These are phyloP conservation scores for Cordyceps javanica DNA, from an alignment of 2,329 filamentous ascomycete genomes.

Conservation along the genomic window DNA sequence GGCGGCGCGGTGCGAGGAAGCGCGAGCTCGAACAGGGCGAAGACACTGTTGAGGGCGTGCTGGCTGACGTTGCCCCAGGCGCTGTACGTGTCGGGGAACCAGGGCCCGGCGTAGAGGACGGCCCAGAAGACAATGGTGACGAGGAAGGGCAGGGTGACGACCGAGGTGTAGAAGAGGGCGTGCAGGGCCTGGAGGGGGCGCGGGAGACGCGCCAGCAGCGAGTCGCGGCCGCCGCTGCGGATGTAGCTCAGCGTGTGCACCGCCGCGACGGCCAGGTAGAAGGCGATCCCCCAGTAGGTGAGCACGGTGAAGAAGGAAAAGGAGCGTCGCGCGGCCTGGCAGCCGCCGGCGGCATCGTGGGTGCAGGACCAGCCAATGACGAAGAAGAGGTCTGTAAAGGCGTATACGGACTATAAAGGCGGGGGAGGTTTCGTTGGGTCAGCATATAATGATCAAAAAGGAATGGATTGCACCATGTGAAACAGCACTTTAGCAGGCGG, in stretches of 20 bases:
- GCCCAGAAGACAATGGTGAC: conserved; percentile 69
- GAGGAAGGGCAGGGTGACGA: conserved; percentile 59
- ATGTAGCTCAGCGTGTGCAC: conserved; percentile 66
- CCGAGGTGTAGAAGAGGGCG: conserved; percentile 55
- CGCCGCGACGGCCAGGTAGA: conserved; percentile 66
- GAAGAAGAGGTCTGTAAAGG: conserved; percentile 63
- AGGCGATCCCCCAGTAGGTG: conserved; percentile 75
- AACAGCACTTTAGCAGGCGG: too few relatives aligned
- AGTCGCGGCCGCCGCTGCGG: conserved; percentile 29
- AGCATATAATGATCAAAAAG: background rate
- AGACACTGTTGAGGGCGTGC: conserved; percentile 67
- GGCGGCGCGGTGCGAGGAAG: conserved; percentile 59
- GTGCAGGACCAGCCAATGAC: conserved; percentile 60
- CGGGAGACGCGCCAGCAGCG: conserved; percentile 55
- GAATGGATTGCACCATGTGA: too few relatives aligned
- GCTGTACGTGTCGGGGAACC: conserved; percentile 44
- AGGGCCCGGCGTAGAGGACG: conserved; percentile 46
- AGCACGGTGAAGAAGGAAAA: conserved; percentile 82
- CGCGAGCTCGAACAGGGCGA: conserved; percentile 70
- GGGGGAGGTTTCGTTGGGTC: background rate
- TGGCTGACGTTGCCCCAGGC: conserved; percentile 64
- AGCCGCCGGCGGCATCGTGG: conserved; percentile 38
- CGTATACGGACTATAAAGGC: conserved; percentile 51
- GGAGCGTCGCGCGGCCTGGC: conserved; percentile 40
- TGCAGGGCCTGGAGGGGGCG: conserved; percentile 60